Percentiles rank a stretch among this genome's conserved stretches.
These are phyloP conservation scores for Exophiala spinifera DNA, from an alignment of 2,329 filamentous ascomycete genomes.

Conservation along the genomic window DNA sequence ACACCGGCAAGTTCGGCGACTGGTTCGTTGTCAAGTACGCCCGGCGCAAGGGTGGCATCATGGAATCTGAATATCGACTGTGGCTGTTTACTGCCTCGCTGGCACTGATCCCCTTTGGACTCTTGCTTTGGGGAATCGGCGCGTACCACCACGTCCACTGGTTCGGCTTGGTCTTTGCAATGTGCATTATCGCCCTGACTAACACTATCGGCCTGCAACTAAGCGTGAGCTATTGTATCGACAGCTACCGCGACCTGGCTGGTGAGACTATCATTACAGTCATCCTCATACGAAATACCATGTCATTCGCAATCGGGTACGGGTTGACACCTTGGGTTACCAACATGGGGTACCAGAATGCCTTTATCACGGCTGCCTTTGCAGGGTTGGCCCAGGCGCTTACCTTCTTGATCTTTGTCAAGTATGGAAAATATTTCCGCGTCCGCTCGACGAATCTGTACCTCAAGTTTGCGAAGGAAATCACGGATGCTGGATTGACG, in stretches of 20 bases:
- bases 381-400: conserved; percentile 37
- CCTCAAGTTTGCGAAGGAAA: conserved; percentile 17
- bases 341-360: conserved; percentile 43
- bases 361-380: conserved; percentile 44
- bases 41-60: conserved; percentile 26
- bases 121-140: conserved; percentile 53
- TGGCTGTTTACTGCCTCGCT: conserved; percentile 32
- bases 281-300: conserved; percentile 50
- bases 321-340: conserved; percentile 48
- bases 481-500: conserved; percentile 8
- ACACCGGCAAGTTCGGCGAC: conserved; percentile 28
- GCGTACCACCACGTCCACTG: conserved; percentile 48
- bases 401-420: conserved; percentile 10
- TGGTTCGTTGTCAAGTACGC: conserved; percentile 28
- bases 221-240: conserved; percentile 47
- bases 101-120: conserved; percentile 42
- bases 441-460: conserved; percentile 6
- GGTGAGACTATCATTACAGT: conserved; percentile 46
- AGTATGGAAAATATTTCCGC: conserved; percentile 12
- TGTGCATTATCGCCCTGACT: conserved; percentile 46
- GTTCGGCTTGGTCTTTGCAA: conserved; percentile 49
- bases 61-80: conserved; percentile 30
- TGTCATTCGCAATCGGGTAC: conserved; percentile 51
- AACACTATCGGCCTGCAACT: conserved; percentile 46
- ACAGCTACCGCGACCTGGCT: conserved; percentile 42